Conservation (phyloP, 2,329 filamentous ascomycete species). For the Trichoderma sp. region DNA sequence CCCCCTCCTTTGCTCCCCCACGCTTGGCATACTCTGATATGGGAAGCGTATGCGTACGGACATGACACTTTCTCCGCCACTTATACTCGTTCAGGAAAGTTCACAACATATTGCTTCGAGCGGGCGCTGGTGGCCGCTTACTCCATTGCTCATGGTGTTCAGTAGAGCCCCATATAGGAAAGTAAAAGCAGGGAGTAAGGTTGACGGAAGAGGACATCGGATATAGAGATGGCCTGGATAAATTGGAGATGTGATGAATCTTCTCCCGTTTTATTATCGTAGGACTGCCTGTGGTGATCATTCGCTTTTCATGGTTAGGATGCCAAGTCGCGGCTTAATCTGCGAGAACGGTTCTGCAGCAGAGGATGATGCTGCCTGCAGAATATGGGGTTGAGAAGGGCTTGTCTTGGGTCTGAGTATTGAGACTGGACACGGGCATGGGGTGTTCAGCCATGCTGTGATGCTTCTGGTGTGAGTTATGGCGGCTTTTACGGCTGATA, state of each 20-base stretch:
- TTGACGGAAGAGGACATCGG: neutral
- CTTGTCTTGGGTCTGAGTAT: neutral
- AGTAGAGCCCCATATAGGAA: neutral
- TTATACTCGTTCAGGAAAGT: neutral
- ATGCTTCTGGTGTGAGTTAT: too few species aligned
- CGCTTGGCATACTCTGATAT: neutral
- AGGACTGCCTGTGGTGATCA: neutral
- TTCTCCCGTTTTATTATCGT: conserved; percentile 24
- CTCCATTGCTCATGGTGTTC: neutral
- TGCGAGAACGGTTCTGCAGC: too few species aligned
- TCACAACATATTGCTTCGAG: neutral
- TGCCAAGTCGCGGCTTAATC: neutral
- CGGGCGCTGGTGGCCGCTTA: neutral
- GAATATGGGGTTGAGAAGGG: neutral
- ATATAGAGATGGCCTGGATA: neutral
- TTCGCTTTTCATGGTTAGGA: neutral
- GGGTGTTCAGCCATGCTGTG: too few species aligned
- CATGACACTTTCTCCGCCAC: neutral
- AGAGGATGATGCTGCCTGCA: neutral
- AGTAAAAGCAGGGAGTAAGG: neutral
- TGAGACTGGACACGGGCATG: too few species aligned
- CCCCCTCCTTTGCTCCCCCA: conserved; percentile 2
- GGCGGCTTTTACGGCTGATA: too few species aligned
- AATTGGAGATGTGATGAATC: neutral
- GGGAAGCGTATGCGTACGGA: neutral